Percentiles rank a stretch among this genome's conserved stretches.
These are phyloP conservation scores for Backusella macrospora DNA, from an alignment of 192 early-diverging fungal species.

Conservation along the genomic window DNA sequence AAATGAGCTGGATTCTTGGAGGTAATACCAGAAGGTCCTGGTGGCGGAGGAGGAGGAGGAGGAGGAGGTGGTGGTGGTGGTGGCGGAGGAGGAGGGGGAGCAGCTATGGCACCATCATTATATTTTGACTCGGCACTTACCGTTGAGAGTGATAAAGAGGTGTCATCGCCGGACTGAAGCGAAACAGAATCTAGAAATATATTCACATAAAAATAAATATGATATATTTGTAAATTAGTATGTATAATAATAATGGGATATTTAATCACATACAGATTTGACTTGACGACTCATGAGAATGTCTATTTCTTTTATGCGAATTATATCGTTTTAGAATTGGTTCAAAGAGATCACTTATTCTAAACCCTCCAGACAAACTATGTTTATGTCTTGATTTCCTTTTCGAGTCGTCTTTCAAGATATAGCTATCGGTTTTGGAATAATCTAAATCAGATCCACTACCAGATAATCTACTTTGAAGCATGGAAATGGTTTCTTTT, in stretches of 20 bases:
- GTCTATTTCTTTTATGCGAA: neutral
- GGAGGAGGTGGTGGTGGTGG: slow-evolving; percentile 29
- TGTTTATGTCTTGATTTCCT: neutral
- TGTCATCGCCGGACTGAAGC: neutral
- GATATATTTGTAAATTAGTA: neutral
- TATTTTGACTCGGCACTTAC: neutral
- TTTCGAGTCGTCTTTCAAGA: neutral
- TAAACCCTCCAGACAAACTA: neutral
- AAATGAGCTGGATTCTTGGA: slow-evolving; percentile 35
- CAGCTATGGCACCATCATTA: neutral
- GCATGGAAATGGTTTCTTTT: slow-evolving; percentile 69
- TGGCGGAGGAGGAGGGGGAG: slow-evolving; percentile 43
- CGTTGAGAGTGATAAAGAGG: neutral
- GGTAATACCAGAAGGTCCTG: slow-evolving; percentile 26
- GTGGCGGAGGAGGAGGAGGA: slow-evolving; percentile 46
- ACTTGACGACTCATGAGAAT: neutral
- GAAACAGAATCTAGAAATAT: neutral
- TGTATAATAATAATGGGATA: neutral
- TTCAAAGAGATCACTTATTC: neutral
- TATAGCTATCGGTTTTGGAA: neutral
- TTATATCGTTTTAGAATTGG: neutral
- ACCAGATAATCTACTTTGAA: slow-evolving; percentile 71
- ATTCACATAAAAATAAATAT: neutral
- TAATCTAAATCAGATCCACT: neutral
- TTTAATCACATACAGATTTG: neutral